Evolutionary conservation across 2,329 filamentous ascomycete species (phyloP).

Genomic region (Penicillium olsonii): DNA sequence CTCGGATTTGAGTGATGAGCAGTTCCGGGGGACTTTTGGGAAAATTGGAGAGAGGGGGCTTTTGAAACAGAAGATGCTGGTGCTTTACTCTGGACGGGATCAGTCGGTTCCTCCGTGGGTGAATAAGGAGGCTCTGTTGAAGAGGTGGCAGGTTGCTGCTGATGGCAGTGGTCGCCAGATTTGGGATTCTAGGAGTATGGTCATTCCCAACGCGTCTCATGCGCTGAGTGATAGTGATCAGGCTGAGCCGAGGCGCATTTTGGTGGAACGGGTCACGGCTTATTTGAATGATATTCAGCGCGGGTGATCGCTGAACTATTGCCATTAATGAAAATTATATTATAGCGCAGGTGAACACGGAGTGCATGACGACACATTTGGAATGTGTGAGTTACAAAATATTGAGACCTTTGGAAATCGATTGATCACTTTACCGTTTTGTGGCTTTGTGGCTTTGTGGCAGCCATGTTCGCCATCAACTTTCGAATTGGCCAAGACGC

Average conservation of each 20-base stretch:
- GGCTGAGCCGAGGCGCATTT: slow-evolving; percentile 47
- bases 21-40: slow-evolving; percentile 66
- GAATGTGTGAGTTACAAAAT: too few species aligned
- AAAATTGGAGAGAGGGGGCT: slow-evolving; percentile 38
- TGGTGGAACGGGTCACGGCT: slow-evolving; percentile 53
- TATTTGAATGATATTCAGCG: slow-evolving; percentile 46
- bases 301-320: slow-evolving; percentile 1
- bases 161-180: slow-evolving; percentile 35
- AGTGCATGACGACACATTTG: too few species aligned
- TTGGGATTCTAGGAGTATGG: slow-evolving; percentile 50
- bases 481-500: too few species aligned
- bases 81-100: slow-evolving; percentile 49
- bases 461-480: too few species aligned
- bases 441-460: too few species aligned
- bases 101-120: slow-evolving; percentile 47
- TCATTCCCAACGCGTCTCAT: slow-evolving; percentile 47
- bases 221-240: slow-evolving; percentile 30
- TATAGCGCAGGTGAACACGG: too few species aligned
- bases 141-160: slow-evolving; percentile 42
- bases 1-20: slow-evolving; percentile 63
- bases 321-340: not conserved
- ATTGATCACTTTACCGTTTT: too few species aligned
- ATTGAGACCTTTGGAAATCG: not conserved
- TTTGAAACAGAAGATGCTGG: slow-evolving; percentile 41
- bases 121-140: slow-evolving; percentile 45